Conservation (phyloP, 1,139 yeast genomes). For the Pneumocystis jirovecii region DNA sequence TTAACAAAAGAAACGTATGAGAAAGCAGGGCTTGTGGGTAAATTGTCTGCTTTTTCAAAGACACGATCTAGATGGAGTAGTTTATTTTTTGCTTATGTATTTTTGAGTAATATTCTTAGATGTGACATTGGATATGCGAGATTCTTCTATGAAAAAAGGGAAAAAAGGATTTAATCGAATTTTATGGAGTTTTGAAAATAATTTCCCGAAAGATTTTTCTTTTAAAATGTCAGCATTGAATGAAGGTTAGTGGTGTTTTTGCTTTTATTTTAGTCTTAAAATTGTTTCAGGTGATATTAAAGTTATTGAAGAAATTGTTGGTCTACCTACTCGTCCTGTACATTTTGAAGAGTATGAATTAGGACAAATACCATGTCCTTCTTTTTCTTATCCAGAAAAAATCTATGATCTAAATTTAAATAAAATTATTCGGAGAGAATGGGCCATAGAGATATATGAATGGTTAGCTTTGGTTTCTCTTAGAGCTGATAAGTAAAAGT, state of each 20-base stretch:
- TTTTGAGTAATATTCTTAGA: not conserved
- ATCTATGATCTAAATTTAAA: not conserved
- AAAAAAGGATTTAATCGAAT: not conserved
- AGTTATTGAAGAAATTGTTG: not conserved
- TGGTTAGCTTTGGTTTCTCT: not conserved
- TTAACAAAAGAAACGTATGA: not conserved
- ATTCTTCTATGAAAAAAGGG: not conserved
- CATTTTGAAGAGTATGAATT: not conserved
- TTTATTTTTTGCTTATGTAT: not conserved
- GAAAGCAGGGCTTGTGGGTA: not conserved
- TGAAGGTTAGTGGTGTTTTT: not conserved
- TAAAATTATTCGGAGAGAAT: not conserved
- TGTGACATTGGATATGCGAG: not conserved
- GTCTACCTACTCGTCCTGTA: not conserved
- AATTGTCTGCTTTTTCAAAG: not conserved
- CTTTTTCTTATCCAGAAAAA: not conserved
- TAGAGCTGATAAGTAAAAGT: not conserved
- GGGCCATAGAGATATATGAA: not conserved
- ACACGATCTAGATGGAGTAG: not conserved
- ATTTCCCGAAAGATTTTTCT: not conserved
- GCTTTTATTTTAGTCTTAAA: not conserved
- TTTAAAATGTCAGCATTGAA: not conserved
- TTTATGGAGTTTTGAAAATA: not conserved
- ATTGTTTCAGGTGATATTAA: not conserved
- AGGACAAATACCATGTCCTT: not conserved